Evolutionary conservation across 345 rosid genomes (phyloP).

Genomic region (Acer negundo): DNA sequence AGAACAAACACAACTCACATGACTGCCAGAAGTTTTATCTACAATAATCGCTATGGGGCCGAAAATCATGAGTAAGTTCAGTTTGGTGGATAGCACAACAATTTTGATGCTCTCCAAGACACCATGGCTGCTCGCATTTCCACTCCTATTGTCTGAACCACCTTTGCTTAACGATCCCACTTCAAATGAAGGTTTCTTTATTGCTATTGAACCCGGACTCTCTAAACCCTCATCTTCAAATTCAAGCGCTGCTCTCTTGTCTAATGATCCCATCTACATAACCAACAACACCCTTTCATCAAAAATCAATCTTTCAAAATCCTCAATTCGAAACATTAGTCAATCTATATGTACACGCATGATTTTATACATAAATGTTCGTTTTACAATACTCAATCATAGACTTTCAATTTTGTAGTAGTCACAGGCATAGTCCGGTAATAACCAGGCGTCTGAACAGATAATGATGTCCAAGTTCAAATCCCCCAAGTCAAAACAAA

Average conservation of each 20-base stretch:
- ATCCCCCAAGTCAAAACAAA: background rate
- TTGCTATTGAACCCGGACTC: background rate
- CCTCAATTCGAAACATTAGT: background rate
- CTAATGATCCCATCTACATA: conserved; percentile 24
- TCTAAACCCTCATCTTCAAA: conserved; percentile 4
- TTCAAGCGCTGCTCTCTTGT: conserved; percentile 17
- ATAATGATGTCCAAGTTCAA: background rate
- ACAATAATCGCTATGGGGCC: conserved; percentile 39
- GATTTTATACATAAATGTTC: too few species aligned
- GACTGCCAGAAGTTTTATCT: conserved; percentile 13
- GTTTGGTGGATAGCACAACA: conserved; percentile 30
- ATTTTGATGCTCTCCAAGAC: conserved; percentile 25
- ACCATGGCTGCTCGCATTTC: background rate
- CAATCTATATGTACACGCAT: background rate
- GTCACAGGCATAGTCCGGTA: background rate
- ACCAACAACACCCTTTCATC: conserved; percentile 10
- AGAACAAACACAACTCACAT: conserved; percentile 26
- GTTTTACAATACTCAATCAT: too few species aligned
- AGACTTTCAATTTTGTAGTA: too few species aligned
- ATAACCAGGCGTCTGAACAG: too few species aligned
- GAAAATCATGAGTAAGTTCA: conserved; percentile 34
- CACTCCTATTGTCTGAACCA: background rate
- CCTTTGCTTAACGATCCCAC: background rate
- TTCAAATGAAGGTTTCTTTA: background rate
- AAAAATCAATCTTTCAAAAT: background rate